A percentile compares a stretch with the other conserved stretches of the same genome.
Evolutionary conservation across 139 green algal genomes (phyloP).

Genomic region (Eudorina sp.): DNA sequence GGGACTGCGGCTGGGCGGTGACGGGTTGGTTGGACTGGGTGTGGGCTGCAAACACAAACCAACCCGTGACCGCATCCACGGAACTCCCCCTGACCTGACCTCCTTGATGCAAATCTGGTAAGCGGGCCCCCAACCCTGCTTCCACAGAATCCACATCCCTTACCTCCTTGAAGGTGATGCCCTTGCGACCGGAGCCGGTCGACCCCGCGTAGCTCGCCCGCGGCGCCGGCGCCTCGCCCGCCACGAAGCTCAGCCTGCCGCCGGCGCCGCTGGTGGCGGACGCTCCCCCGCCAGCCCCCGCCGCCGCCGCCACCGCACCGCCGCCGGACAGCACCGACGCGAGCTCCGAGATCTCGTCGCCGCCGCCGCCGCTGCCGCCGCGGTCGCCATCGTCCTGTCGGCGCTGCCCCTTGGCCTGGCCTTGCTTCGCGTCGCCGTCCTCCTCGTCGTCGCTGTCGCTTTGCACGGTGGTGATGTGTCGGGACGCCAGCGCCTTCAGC

Average conservation of each 20-base stretch:
- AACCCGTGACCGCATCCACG: too few relatives aligned
- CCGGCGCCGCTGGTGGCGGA: background rate
- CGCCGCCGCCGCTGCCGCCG: background rate
- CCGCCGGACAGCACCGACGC: conserved; percentile 19
- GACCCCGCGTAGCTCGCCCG: background rate
- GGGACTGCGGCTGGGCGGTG: too few relatives aligned
- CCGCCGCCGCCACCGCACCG: conserved; percentile 8
- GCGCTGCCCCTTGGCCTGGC: too few relatives aligned
- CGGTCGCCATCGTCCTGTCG: background rate
- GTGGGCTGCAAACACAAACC: too few relatives aligned
- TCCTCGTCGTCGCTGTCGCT: conserved; percentile 17
- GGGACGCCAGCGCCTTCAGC: conserved; percentile 1
- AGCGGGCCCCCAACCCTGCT: background rate
- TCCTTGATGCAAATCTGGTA: background rate
- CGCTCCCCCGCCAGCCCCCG: background rate
- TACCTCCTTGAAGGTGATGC: conserved; percentile 42
- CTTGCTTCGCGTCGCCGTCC: background rate
- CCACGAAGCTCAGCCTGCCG: background rate
- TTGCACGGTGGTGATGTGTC: conserved; percentile 30
- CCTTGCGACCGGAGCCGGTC: background rate
- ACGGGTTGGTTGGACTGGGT: too few relatives aligned
- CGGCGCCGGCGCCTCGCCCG: too few relatives aligned
- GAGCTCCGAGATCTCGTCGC: conserved; percentile 1
- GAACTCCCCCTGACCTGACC: background rate
- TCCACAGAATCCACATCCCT: background rate